These are phyloP conservation scores for Triticum turgidum DNA, from an alignment of 176 grass and related monocot species.

Conservation along the genomic window DNA sequence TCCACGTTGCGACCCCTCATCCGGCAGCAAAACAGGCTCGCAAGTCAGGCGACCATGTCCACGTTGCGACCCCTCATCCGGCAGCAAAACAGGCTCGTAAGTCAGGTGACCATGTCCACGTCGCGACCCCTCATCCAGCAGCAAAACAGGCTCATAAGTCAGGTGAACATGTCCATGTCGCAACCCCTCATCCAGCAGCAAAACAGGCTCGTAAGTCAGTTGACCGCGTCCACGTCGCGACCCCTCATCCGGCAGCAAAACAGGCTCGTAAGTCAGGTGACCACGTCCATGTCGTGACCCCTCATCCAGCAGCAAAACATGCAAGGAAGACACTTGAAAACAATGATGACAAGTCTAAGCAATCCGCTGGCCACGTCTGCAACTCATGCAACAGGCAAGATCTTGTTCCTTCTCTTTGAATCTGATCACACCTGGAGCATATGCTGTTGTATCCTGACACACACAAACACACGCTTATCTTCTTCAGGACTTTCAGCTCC, in stretches of 20 bases:
- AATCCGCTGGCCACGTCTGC: conserved; percentile 50
- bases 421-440: not conserved
- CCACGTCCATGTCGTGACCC: not conserved
- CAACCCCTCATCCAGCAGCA: not conserved
- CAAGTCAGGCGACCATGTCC: conserved; percentile 5
- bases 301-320: not conserved
- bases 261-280: not conserved
- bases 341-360: conserved; percentile 43
- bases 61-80: conserved; percentile 64
- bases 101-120: not conserved
- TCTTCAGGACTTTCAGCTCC: conserved; percentile 21
- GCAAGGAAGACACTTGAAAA: conserved; percentile 38
- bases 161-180: not conserved
- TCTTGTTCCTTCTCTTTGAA: not conserved
- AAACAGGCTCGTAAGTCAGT: conserved; percentile 19
- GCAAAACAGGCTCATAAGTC: not conserved
- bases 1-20: not conserved
- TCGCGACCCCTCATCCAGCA: not conserved
- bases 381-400: conserved; percentile 71
- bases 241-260: conserved; percentile 62
- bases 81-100: conserved; percentile 14
- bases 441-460: not conserved
- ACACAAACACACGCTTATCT: not conserved
- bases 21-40: not conserved
- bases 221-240: conserved; percentile 35